phyloP scores from a whole-genome alignment of 352 stramenopile species.

The Phytophthora capsici region DNA sequence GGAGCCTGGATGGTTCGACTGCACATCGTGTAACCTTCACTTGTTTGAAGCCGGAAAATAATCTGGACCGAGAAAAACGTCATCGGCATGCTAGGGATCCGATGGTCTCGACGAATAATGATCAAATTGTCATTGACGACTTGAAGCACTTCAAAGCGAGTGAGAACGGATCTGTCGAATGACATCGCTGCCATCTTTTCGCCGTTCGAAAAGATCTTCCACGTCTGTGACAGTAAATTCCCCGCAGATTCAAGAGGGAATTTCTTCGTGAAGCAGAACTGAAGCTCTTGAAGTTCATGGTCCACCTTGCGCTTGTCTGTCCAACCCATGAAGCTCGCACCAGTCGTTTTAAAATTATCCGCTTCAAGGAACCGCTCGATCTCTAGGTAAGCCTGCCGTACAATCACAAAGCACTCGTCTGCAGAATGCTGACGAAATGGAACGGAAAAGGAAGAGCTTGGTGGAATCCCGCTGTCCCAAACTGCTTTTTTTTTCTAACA shows the following conservation, averaged over 20 bases:
- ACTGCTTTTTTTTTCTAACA: conserved; percentile 10
- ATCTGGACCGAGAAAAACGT: conserved; percentile 62
- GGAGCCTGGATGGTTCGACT: conserved; percentile 58
- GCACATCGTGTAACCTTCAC: conserved; percentile 53
- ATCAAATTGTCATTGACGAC: conserved; percentile 55
- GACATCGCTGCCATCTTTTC: conserved; percentile 46
- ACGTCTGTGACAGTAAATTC: conserved; percentile 40
- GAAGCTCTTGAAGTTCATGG: conserved; percentile 24
- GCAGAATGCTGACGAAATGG: conserved; percentile 22
- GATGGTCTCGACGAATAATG: conserved; percentile 59
- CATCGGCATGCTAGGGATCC: conserved; percentile 44
- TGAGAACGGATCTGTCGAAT: conserved; percentile 50
- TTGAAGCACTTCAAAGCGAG: conserved; percentile 56
- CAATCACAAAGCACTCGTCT: conserved; percentile 44
- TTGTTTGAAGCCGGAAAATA: conserved; percentile 62
- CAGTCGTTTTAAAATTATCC: conserved; percentile 33
- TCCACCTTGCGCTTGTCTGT: conserved; percentile 54
- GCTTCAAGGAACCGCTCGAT: conserved; percentile 43
- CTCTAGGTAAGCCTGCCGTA: conserved; percentile 52
- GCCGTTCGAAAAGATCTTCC: conserved; percentile 47
- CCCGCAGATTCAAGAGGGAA: conserved; percentile 41
- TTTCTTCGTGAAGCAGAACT: conserved; percentile 48
- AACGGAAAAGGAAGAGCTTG: conserved; percentile 46
- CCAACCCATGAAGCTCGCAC: conserved; percentile 54
- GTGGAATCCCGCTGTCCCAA: conserved; percentile 31